A percentile compares a stretch with the other conserved stretches of the same genome.
phyloP scores from a whole-genome alignment of 75 land plant genomes.

The Selaginella tamariscina region DNA sequence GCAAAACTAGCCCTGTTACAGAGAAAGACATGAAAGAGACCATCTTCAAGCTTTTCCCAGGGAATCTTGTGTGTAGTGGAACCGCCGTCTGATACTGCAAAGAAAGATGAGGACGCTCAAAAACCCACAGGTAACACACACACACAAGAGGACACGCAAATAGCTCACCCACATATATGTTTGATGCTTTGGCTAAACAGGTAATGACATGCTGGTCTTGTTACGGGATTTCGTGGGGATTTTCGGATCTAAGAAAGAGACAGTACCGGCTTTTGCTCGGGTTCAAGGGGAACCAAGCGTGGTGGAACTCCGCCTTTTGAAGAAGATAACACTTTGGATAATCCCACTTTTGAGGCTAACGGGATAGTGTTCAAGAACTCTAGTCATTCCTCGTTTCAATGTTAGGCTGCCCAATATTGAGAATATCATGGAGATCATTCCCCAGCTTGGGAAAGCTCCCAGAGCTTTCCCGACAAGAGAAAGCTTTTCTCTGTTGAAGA shows the following conservation, averaged over 20 bases:
- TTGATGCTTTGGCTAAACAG: no score
- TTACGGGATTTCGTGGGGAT: neutral
- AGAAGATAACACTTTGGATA: constrained; percentile 28
- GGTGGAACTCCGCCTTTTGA: constrained; percentile 26
- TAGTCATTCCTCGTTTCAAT: constrained; percentile 22
- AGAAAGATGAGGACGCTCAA: neutral
- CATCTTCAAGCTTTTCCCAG: neutral
- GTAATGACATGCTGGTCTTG: neutral
- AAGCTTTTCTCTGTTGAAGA: constrained; percentile 79
- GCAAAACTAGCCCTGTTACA: neutral
- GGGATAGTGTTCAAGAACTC: neutral
- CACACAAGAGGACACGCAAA: no score
- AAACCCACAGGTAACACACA: no score
- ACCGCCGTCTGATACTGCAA: neutral
- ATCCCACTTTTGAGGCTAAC: constrained; percentile 8
- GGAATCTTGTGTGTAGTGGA: neutral
- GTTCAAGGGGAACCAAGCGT: constrained; percentile 43
- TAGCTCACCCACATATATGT: no score
- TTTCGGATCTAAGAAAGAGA: constrained; percentile 10
- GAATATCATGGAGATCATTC: constrained; percentile 56
- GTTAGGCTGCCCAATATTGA: constrained; percentile 72
- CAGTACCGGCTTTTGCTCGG: constrained; percentile 56
- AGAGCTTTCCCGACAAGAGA: constrained; percentile 75
- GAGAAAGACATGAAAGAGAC: neutral
- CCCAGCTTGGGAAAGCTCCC: constrained; percentile 43